These are phyloP conservation scores for Nicotiana otophora DNA, from an alignment of 257 asterid genomes.

Conservation along the genomic window DNA sequence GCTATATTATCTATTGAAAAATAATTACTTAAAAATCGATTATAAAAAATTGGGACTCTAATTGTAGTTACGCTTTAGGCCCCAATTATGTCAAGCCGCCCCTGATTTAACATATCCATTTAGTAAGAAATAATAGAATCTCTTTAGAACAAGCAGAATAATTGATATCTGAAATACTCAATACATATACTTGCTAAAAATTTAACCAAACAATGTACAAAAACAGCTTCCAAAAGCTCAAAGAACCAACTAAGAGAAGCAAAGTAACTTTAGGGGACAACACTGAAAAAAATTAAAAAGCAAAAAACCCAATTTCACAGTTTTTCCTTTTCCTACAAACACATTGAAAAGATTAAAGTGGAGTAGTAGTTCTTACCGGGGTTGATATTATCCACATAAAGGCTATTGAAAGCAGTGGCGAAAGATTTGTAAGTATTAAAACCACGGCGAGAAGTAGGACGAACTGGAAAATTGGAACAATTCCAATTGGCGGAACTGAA, in stretches of 20 bases:
- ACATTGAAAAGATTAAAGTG: neutral
- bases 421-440: slow-evolving; percentile 12
- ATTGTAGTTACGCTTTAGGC: no score
- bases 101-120: neutral
- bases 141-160: neutral
- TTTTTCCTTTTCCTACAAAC: no score
- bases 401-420: slow-evolving; percentile 23
- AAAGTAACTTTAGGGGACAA: neutral
- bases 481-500: slow-evolving; percentile 20
- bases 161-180: neutral
- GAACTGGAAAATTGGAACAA: slow-evolving; percentile 23
- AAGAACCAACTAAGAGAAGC: neutral
- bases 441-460: slow-evolving; percentile 17
- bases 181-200: neutral
- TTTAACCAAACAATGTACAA: neutral
- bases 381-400: slow-evolving; percentile 27
- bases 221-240: neutral
- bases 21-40: no score
- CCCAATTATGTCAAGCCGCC: no score
- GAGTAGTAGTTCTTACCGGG: slow-evolving; percentile 7
- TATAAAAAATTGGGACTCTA: no score
- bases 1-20: no score
- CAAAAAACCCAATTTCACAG: neutral
- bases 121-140: neutral
- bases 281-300: neutral